These are phyloP conservation scores for Colletotrichum tofieldiae DNA, from an alignment of 2,329 filamentous ascomycete species.

Conservation along the genomic window DNA sequence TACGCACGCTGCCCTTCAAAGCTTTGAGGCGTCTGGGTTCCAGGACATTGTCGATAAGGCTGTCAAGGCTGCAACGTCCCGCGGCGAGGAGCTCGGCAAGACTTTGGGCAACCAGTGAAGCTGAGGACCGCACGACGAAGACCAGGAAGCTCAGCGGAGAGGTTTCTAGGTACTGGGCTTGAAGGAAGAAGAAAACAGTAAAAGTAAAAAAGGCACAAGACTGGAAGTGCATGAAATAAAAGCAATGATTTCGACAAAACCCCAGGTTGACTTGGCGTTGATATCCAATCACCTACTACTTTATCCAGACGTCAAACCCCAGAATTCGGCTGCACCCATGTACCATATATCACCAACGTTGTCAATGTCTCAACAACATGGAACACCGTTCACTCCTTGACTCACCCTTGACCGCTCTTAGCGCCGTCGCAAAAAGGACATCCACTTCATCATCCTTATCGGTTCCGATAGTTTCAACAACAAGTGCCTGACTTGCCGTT, in stretches of 20 bases:
- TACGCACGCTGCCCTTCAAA: conserved; percentile 64
- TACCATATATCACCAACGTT: not conserved
- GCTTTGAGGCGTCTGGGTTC: conserved; percentile 62
- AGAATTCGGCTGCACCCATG: not conserved
- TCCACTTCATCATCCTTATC: no score
- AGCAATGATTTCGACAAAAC: not conserved
- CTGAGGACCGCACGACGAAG: not conserved
- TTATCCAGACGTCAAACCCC: not conserved
- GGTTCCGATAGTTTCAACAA: not conserved
- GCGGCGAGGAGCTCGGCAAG: conserved; percentile 62
- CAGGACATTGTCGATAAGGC: conserved; percentile 61
- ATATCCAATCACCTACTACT: not conserved
- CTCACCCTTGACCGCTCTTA: not conserved
- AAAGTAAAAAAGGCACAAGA: not conserved
- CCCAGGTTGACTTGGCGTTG: not conserved
- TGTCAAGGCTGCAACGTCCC: conserved; percentile 61
- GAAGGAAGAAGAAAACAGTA: not conserved
- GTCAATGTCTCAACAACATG: not conserved
- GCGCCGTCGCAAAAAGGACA: no score
- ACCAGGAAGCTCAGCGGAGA: no score
- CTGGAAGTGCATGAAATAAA: not conserved
- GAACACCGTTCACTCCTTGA: not conserved
- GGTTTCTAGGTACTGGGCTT: no score
- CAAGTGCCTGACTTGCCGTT: not conserved
- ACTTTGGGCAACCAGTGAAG: conserved; percentile 43